These are phyloP conservation scores for Viridothelium virens DNA, from an alignment of 495 filamentous ascomycete genomes.

Conservation along the genomic window DNA sequence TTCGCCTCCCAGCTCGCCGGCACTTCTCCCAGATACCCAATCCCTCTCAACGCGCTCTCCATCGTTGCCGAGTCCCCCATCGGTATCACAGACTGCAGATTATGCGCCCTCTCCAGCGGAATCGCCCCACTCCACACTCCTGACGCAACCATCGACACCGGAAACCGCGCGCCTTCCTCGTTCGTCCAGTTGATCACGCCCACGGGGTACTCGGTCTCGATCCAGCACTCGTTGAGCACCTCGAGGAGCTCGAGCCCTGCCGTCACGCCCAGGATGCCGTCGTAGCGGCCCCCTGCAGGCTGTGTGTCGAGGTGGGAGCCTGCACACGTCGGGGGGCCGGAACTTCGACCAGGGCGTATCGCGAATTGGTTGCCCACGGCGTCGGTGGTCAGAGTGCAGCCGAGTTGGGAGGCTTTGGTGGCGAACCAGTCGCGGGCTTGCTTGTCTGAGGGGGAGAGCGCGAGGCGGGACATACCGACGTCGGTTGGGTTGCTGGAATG, in stretches of 20 bases:
- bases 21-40: conserved; percentile 57
- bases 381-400: conserved; percentile 55
- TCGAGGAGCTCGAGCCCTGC: conserved; percentile 65
- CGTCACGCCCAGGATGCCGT: conserved; percentile 67
- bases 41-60: conserved; percentile 59
- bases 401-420: conserved; percentile 52
- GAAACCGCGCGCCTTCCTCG: conserved; percentile 76
- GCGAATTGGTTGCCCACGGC: conserved; percentile 71
- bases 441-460: conserved; percentile 64
- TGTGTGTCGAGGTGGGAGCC: conserved; percentile 75
- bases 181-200: conserved; percentile 80
- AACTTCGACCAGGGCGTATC: conserved; percentile 50
- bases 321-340: conserved; percentile 55
- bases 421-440: conserved; percentile 69
- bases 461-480: conserved; percentile 58
- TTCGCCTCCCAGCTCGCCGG: conserved; percentile 52
- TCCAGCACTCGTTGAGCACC: conserved; percentile 57
- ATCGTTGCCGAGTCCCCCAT: conserved; percentile 49
- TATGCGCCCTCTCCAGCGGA: conserved; percentile 54
- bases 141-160: conserved; percentile 66
- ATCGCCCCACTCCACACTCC: conserved; percentile 71
- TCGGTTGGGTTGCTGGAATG: conserved; percentile 46
- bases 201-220: conserved; percentile 63
- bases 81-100: conserved; percentile 46
- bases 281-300: conserved; percentile 66